Evolutionary conservation across 129 eudicot genomes (phyloP).

Genomic region (Flaveria sonorensis): DNA sequence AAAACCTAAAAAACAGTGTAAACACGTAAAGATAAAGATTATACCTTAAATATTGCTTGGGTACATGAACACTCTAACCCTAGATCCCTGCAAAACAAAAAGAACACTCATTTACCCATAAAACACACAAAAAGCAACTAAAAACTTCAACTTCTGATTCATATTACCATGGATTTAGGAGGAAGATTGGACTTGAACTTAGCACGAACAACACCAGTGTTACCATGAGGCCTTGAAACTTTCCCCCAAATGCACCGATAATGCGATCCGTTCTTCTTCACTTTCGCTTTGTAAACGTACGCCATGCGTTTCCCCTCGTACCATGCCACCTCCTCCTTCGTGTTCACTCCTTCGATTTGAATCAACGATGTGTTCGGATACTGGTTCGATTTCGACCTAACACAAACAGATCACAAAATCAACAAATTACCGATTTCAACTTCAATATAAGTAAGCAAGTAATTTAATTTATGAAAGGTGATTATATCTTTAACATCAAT

Average conservation of each 20-base stretch:
- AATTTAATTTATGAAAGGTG: background rate
- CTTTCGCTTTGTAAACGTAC: conserved; percentile 85
- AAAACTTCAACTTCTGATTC: background rate
- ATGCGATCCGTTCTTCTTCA: conserved; percentile 74
- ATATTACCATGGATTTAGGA: conserved; percentile 89
- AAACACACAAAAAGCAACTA: background rate
- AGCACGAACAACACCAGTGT: conserved; percentile 93
- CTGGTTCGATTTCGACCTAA: conserved; percentile 95
- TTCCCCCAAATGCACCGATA: conserved; percentile 98
- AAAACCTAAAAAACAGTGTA: background rate
- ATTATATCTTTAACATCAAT: too few species aligned
- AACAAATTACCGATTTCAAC: conserved; percentile 1
- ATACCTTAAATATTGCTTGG: conserved; percentile 77
- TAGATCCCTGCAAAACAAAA: conserved; percentile 55
- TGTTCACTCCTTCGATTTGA: conserved; percentile 91
- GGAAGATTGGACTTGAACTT: conserved; percentile 92
- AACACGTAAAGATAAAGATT: background rate
- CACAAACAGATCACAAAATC: background rate
- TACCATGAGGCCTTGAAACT: conserved; percentile 92
- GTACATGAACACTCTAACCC: conserved; percentile 79
- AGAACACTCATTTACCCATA: background rate
- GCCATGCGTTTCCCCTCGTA: conserved; percentile 86
- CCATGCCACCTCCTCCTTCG: conserved; percentile 89
- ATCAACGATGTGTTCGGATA: conserved; percentile 89
- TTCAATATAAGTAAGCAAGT: background rate